Percentiles rank a stretch among this genome's conserved stretches.
These are phyloP conservation scores for Pseudocohnilembus persalinus DNA, from an alignment of 169 alveolate genomes.

Conservation along the genomic window DNA sequence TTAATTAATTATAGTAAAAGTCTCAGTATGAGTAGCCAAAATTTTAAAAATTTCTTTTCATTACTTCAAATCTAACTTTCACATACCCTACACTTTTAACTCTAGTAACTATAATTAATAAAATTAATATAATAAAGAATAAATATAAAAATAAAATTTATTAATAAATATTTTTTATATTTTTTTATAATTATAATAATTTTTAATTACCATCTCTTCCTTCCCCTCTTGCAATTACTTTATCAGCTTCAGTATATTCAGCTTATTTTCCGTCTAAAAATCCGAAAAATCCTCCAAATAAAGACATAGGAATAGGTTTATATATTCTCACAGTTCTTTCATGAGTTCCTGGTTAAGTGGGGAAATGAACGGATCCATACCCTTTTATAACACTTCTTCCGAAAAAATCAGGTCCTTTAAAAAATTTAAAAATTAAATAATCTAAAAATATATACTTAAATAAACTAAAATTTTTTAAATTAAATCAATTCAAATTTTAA, in stretches of 20 bases:
- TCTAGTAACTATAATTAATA: conserved; percentile 19
- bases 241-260: conserved; percentile 15
- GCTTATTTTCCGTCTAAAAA: conserved; percentile 10
- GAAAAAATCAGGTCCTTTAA: conserved; percentile 9
- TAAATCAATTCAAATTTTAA: too few relatives aligned
- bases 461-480: too few relatives aligned
- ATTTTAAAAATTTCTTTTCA: conserved; percentile 30
- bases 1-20: too few relatives aligned
- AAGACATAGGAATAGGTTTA: neutral
- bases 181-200: neutral
- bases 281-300: neutral
- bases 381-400: conserved; percentile 14
- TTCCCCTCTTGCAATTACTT: conserved; percentile 24
- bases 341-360: conserved; percentile 26
- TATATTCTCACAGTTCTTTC: conserved; percentile 5
- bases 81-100: conserved; percentile 20
- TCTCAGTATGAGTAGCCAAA: conserved; percentile 6
- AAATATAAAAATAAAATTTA: neutral
- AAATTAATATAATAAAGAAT: neutral
- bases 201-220: conserved; percentile 25
- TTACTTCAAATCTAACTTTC: conserved; percentile 24
- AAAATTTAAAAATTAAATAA: too few relatives aligned
- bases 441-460: too few relatives aligned
- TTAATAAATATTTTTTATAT: neutral
- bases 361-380: conserved; percentile 27